Percentiles rank a stretch among this genome's conserved stretches.
phyloP scores from a whole-genome alignment of 2,329 filamentous ascomycete genomes.

The Chaetomium strumarium region DNA sequence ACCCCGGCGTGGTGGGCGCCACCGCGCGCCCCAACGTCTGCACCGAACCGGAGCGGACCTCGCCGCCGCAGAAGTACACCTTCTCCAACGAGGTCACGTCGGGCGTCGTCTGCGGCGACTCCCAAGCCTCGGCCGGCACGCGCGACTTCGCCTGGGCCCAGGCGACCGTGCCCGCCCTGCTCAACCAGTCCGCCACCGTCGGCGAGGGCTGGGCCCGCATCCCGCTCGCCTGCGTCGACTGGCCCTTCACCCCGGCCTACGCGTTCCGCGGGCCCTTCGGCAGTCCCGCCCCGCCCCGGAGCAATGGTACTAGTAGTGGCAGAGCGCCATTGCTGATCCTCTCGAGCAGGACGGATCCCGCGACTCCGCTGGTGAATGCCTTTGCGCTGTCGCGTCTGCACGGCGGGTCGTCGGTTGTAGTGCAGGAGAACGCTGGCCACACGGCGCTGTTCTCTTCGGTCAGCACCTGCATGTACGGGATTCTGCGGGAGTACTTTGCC shows the following conservation, averaged over 20 bases:
- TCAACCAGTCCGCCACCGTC: slow-evolving; percentile 7
- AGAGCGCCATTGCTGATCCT: slow-evolving; percentile 14
- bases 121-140: slow-evolving; percentile 1
- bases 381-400: slow-evolving; percentile 6
- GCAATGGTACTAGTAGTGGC: not conserved
- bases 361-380: slow-evolving; percentile 15
- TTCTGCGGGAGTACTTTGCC: slow-evolving; percentile 11
- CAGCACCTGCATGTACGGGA: slow-evolving; percentile 4
- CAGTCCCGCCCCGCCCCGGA: slow-evolving; percentile 1
- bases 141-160: slow-evolving; percentile 6
- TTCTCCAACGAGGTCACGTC: not conserved
- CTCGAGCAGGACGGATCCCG: slow-evolving; percentile 9
- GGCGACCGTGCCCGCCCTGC: not conserved
- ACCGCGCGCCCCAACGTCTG: not conserved
- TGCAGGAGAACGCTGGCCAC: slow-evolving; percentile 12
- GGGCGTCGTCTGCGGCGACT: slow-evolving; percentile 16
- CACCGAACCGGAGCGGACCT: not conserved
- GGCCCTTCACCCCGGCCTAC: slow-evolving; percentile 8
- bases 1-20: not conserved
- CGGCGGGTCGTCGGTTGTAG: slow-evolving; percentile 9
- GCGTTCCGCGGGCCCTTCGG: slow-evolving; percentile 10
- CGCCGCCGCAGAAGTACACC: not conserved
- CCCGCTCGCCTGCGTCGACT: slow-evolving; percentile 6
- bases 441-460: slow-evolving; percentile 1
- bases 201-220: slow-evolving; percentile 12